Evolutionary conservation across 139 green algal species (phyloP).

Genomic region (Chlorella sorokiniana): DNA sequence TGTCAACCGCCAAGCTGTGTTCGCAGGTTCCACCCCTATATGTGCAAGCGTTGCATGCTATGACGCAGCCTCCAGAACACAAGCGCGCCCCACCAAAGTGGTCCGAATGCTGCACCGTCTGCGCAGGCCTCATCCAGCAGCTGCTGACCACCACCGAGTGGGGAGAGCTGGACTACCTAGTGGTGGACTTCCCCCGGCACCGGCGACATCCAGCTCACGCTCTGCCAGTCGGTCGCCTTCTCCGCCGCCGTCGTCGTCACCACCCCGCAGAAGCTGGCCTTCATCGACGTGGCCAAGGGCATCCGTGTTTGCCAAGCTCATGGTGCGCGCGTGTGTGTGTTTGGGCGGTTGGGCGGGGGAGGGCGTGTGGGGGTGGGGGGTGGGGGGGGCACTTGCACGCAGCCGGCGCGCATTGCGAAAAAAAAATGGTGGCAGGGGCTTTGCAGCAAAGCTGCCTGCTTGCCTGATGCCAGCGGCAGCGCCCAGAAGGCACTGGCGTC

Average conservation of each 20-base stretch:
- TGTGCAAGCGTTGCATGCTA: not conserved
- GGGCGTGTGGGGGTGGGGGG: not conserved
- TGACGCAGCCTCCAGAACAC: not conserved
- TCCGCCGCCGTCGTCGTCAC: constrained; percentile 98
- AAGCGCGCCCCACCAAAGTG: not conserved
- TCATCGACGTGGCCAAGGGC: constrained; percentile 99
- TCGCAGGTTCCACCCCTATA: not conserved
- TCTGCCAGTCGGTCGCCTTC: constrained; percentile 92
- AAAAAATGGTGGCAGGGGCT: too few relatives aligned
- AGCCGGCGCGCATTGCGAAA: not conserved
- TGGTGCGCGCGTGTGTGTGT: constrained; percentile 23
- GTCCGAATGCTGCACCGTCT: not conserved
- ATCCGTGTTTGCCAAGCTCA: constrained; percentile 97
- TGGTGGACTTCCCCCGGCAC: constrained; percentile 99
- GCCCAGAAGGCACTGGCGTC: too few relatives aligned
- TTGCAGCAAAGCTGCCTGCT: too few relatives aligned
- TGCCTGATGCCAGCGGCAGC: too few relatives aligned
- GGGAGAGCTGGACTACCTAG: constrained; percentile 98
- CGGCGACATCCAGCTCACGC: constrained; percentile 98
- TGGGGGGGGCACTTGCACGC: not conserved
- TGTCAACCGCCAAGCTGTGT: not conserved
- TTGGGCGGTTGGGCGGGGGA: not conserved
- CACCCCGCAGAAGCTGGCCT: constrained; percentile 97
- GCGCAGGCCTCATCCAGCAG: constrained; percentile 89
- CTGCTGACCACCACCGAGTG: constrained; percentile 91